A percentile compares a stretch with the other conserved stretches of the same genome.
Conservation (phyloP, 2,329 filamentous ascomycete species). For the Graphiopsis chlorocephala region DNA sequence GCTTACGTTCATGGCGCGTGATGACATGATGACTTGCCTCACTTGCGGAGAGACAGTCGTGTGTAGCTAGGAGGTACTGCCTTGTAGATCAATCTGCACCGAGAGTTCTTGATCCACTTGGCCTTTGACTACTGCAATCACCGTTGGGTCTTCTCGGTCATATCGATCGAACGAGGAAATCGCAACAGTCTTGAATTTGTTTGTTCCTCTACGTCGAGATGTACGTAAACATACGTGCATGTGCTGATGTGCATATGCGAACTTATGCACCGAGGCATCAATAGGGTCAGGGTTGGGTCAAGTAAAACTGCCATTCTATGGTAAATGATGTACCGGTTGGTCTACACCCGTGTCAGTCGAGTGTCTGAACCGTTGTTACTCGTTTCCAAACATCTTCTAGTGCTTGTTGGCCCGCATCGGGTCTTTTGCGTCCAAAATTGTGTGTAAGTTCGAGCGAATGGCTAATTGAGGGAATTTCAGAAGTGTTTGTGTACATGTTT, state of each 20-base stretch:
- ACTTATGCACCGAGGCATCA: neutral
- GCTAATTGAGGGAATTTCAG: too few species aligned
- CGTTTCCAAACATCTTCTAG: neutral
- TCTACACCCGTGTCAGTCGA: neutral
- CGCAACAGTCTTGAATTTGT: too few species aligned
- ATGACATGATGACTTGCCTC: constrained; percentile 11
- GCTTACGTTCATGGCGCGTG: neutral
- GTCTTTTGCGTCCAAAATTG: neutral
- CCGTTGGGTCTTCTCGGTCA: neutral
- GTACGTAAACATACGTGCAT: neutral
- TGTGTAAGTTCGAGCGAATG: too few species aligned
- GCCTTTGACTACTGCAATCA: neutral
- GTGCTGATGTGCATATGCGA: neutral
- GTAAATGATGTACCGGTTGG: neutral
- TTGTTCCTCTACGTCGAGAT: too few species aligned
- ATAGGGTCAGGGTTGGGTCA: neutral
- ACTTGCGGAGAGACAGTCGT: too few species aligned
- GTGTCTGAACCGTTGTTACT: neutral
- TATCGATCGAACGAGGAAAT: too few species aligned
- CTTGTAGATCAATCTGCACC: neutral
- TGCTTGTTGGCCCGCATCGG: neutral
- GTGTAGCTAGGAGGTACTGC: too few species aligned
- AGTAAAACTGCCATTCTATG: neutral
- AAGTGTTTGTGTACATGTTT: too few species aligned
- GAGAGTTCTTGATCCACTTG: neutral